Base-by-base conservation (phyloP, 345 rosid genomes). In the Linum usitatissimum region DNA sequence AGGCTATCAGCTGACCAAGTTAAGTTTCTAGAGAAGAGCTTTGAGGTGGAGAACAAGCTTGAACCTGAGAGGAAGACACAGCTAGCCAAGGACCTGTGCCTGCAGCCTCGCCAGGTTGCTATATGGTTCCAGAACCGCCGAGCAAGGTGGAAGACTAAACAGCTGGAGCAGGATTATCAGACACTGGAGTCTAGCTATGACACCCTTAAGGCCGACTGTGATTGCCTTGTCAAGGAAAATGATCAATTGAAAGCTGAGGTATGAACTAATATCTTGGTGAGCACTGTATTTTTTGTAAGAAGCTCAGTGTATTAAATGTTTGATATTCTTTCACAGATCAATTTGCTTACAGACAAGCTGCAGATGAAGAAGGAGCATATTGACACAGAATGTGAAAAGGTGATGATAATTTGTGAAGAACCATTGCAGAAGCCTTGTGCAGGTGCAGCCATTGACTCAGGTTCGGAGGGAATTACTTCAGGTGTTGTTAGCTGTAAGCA, bases 331-430 rank as follows among this genome's bases (percentile, higher is more conserved):
- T 18, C 10, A 4, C 66, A 73, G 76, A 72, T 73, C 39, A 55
- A 61, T 56, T 57, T 57, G 19, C 62, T 73, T 9, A 45, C 66
- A 10, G 65, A 68, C 18, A 65, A 64, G 67, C 39, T 73, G 66
- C 63, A 39, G 38, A 34, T 5, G 13, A 21, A 40, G 9, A 55
- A 23, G 56, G 68, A 67, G 51, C 63, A 60, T 30, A 68, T 30
- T 62, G 36, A 3, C 36, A 64, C 42, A 34, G 68, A 64, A 28
- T 54, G 65, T 34, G 38, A 64, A 18, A 64, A 64, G 28, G 28
- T 12, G 72, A 73, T 23, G 30, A 6, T 66, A 17, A 28, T 40
- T 18, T 72, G 58, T 20, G 58, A 59, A 15, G 72, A 61, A 30
- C 69, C 18, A 28, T 42, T 59, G 17, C 39, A 38, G 3, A 64